phyloP scores from a whole-genome alignment of 2,329 filamentous ascomycete genomes.

The Davidsoniella eucalypti region DNA sequence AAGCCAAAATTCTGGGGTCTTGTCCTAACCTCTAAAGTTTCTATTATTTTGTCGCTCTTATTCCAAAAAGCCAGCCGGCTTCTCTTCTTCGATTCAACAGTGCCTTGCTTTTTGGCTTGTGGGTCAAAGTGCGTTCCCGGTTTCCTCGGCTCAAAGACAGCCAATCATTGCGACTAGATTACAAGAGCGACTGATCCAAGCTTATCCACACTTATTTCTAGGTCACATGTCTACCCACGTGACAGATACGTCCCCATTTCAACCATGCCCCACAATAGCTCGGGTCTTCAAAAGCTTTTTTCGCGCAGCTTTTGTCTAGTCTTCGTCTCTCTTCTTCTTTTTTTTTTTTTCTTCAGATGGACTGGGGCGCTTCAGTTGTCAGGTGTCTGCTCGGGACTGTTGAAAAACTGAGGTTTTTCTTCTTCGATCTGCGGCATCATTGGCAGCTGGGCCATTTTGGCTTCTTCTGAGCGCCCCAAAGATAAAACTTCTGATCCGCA shows the following conservation, averaged over 20 bases:
- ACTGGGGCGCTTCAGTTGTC: conserved; percentile 15
- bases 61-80: too few relatives aligned
- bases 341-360: conserved; percentile 21
- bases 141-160: conserved; percentile 11
- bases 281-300: conserved; percentile 1
- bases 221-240: not conserved
- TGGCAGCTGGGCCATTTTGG: conserved; percentile 19
- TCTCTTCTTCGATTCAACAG: too few relatives aligned
- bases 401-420: conserved; percentile 15
- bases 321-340: conserved; percentile 13
- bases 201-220: not conserved
- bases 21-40: too few relatives aligned
- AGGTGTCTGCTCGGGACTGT: conserved; percentile 16
- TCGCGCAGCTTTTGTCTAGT: conserved; percentile 2
- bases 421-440: conserved; percentile 18
- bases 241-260: not conserved
- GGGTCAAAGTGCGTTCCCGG: conserved; percentile 1
- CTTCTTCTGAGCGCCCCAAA: conserved; percentile 14
- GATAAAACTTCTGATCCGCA: conserved; percentile 14
- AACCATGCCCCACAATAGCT: not conserved
- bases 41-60: too few relatives aligned
- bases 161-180: conserved; percentile 12
- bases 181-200: conserved; percentile 5
- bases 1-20: too few relatives aligned
- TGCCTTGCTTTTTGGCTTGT: too few relatives aligned